Conservation (phyloP, 306 rosid species). For the Quercus parvula region DNA sequence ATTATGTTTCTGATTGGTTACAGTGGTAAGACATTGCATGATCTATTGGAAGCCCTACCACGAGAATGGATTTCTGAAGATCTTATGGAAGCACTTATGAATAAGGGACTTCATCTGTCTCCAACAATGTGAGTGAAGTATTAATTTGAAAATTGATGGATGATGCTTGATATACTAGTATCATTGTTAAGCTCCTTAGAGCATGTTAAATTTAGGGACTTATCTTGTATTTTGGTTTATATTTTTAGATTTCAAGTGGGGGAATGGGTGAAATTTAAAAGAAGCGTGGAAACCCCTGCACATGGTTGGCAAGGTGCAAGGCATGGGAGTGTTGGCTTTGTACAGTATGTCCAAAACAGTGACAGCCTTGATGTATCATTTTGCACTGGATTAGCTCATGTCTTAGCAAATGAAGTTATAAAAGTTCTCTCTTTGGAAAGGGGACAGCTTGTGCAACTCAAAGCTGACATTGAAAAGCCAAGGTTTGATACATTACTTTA, state of each 20-base stretch:
- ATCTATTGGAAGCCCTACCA: conserved; percentile 90
- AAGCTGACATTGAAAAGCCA: conserved; percentile 78
- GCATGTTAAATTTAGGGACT: not conserved
- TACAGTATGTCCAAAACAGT: conserved; percentile 69
- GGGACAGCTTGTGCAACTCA: conserved; percentile 94
- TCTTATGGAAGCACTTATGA: conserved; percentile 81
- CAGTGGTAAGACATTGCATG: conserved; percentile 91
- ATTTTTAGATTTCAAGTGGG: conserved; percentile 72
- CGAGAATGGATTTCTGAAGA: conserved; percentile 97
- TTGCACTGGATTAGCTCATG: conserved; percentile 89
- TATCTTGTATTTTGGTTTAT: not conserved
- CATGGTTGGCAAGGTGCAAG: conserved; percentile 93
- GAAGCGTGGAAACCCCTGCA: conserved; percentile 65
- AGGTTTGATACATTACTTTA: conserved; percentile 42
- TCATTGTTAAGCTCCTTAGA: not conserved
- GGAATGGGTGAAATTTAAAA: conserved; percentile 91
- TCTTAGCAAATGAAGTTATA: conserved; percentile 72
- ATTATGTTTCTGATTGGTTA: conserved; percentile 29
- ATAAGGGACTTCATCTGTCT: conserved; percentile 75
- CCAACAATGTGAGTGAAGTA: conserved; percentile 57
- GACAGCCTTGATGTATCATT: conserved; percentile 75
- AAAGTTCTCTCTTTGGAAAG: conserved; percentile 88
- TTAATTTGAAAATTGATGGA: not conserved
- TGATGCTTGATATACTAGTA: conserved; percentile 2
- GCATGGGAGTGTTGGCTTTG: conserved; percentile 88